phyloP scores from a whole-genome alignment of 208 protist species.

The Leishmania braziliensis region DNA sequence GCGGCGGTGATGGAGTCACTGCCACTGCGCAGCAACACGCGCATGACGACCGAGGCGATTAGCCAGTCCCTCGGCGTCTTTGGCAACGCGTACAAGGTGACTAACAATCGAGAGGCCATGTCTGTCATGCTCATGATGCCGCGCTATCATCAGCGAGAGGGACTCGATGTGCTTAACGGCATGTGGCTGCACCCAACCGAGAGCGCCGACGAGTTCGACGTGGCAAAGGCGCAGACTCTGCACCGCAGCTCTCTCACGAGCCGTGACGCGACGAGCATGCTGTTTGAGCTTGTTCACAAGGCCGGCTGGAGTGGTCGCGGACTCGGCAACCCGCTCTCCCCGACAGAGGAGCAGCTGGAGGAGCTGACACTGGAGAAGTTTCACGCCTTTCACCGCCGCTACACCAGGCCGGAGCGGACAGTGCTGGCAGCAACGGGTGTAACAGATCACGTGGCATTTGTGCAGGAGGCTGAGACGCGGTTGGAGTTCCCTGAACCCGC shows the following conservation, averaged over 20 bases:
- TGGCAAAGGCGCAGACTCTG: constrained; percentile 64
- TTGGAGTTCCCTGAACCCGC: constrained; percentile 51
- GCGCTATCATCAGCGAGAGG: constrained; percentile 78
- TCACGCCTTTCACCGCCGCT: constrained; percentile 56
- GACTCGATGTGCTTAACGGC: constrained; percentile 74
- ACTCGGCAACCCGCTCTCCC: constrained; percentile 65
- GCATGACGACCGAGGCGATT: constrained; percentile 56
- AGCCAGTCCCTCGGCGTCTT: constrained; percentile 68
- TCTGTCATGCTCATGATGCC: constrained; percentile 80
- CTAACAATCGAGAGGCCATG: constrained; percentile 89
- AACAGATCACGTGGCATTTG: constrained; percentile 72
- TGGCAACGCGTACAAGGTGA: constrained; percentile 82
- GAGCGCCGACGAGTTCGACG: constrained; percentile 62
- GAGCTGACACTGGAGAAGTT: constrained; percentile 70
- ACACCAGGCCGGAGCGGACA: constrained; percentile 70
- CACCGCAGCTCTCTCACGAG: constrained; percentile 49
- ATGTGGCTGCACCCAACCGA: constrained; percentile 78
- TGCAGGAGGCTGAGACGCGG: constrained; percentile 56
- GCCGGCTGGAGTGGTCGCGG: constrained; percentile 84
- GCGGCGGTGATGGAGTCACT: constrained; percentile 81
- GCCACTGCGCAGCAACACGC: constrained; percentile 66
- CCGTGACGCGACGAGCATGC: constrained; percentile 80
- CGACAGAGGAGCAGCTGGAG: constrained; percentile 56
- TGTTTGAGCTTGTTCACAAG: constrained; percentile 91
- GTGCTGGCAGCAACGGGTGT: constrained; percentile 86